Percentiles rank a stretch among this genome's conserved stretches.
Conservation (phyloP, 1,284 basidiomycete species). For the Rhodotorula mucilaginosa region DNA sequence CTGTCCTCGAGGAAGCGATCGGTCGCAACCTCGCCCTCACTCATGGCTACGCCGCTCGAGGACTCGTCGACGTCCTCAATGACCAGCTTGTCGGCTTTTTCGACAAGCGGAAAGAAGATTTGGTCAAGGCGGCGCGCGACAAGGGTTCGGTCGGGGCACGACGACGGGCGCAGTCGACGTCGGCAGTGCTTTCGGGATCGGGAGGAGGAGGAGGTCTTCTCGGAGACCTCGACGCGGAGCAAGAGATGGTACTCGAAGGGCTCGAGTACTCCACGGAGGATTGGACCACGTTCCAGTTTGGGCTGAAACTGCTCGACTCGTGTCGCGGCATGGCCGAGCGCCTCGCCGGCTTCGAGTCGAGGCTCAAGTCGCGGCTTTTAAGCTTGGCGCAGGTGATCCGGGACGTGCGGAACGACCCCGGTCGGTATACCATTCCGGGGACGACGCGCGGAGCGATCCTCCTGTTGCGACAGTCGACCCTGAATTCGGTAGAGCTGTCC, state of each 20-base stretch:
- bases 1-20: slow-evolving; percentile 73
- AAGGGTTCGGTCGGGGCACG: slow-evolving; percentile 22
- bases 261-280: slow-evolving; percentile 83
- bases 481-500: slow-evolving; percentile 76
- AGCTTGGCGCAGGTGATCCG: slow-evolving; percentile 59
- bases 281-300: slow-evolving; percentile 77
- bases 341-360: slow-evolving; percentile 65
- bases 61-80: slow-evolving; percentile 71
- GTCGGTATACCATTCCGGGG: slow-evolving; percentile 59
- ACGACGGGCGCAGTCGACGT: slow-evolving; percentile 1
- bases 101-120: slow-evolving; percentile 48
- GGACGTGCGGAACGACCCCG: slow-evolving; percentile 58
- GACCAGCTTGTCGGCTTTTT: slow-evolving; percentile 66
- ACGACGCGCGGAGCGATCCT: slow-evolving; percentile 68
- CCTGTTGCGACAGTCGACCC: slow-evolving; percentile 71
- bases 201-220: not conserved
- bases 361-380: slow-evolving; percentile 62
- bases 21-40: slow-evolving; percentile 73
- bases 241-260: slow-evolving; percentile 61
- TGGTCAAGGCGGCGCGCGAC: slow-evolving; percentile 53
- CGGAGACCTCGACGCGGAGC: slow-evolving; percentile 49
- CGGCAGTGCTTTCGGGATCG: not conserved
- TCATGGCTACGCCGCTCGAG: slow-evolving; percentile 75
- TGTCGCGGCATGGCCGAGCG: slow-evolving; percentile 69
- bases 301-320: slow-evolving; percentile 75